A percentile compares a stretch with the other conserved stretches of the same genome.
Conservation (phyloP, 345 rosid genomes). For the Cardamine chenopodiifolia region DNA sequence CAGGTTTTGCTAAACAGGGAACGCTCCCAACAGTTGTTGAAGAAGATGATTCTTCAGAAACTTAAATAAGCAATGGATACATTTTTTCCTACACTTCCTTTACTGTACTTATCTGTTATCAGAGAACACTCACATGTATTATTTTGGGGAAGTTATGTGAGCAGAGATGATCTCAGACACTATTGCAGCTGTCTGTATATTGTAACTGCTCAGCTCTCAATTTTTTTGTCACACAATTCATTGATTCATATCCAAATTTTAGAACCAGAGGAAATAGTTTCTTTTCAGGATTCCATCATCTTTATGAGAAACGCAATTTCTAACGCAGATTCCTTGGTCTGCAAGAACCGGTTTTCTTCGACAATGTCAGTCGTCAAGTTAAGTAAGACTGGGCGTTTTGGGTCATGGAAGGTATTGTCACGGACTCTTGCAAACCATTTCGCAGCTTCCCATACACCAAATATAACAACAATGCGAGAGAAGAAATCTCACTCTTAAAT, state of each 20-base stretch:
- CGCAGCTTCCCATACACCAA: constrained; percentile 96
- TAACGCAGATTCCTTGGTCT: constrained; percentile 70
- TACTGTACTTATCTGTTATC: constrained; percentile 33
- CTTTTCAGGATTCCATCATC: constrained; percentile 55
- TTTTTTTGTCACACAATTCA: constrained; percentile 33
- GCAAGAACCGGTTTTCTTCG: constrained; percentile 82
- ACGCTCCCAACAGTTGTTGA: constrained; percentile 79
- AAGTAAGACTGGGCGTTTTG: constrained; percentile 66
- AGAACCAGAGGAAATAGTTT: neutral
- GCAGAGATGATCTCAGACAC: constrained; percentile 30
- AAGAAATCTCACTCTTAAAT: constrained; percentile 15
- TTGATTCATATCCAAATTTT: constrained; percentile 33
- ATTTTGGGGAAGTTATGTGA: constrained; percentile 33
- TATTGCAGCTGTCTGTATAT: constrained; percentile 25
- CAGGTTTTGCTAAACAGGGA: constrained; percentile 66
- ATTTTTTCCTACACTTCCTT: constrained; percentile 20
- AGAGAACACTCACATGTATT: constrained; percentile 34
- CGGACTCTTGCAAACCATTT: constrained; percentile 91
- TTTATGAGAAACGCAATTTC: constrained; percentile 81
- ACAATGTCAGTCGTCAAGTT: constrained; percentile 77
- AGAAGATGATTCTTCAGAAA: constrained; percentile 56
- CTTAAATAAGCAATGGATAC: constrained; percentile 29
- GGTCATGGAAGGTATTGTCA: constrained; percentile 65
- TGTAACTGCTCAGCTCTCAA: constrained; percentile 26
- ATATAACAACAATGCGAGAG: constrained; percentile 49